Conservation (phyloP, 108 stramenopile genomes). For the Nitzschia putrida region DNA sequence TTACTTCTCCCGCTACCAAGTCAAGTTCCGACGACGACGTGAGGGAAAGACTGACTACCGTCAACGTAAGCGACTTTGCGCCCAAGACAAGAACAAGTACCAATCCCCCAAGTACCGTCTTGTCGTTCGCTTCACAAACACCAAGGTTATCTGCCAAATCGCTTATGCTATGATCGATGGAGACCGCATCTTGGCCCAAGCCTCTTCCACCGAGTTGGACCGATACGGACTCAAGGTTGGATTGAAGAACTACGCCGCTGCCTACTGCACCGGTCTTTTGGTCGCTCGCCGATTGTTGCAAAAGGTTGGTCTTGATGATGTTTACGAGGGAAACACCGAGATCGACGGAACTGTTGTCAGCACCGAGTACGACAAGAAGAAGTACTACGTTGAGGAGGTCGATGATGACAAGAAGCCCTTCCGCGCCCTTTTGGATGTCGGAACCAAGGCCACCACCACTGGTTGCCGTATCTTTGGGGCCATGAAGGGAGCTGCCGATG, state of each 20-base stretch:
- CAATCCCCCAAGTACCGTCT: constrained; percentile 98
- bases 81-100: constrained; percentile 99
- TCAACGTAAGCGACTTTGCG: constrained; percentile 94
- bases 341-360: constrained; percentile 85
- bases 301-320: constrained; percentile 94
- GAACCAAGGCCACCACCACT: constrained; percentile 93
- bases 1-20: constrained; percentile 99
- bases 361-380: constrained; percentile 87
- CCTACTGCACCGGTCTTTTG: constrained; percentile 99
- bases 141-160: constrained; percentile 93
- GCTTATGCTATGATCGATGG: constrained; percentile 95
- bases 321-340: constrained; percentile 91
- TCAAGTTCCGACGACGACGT: constrained; percentile 98
- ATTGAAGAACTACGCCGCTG: constrained; percentile 99
- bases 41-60: constrained; percentile 99
- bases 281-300: constrained; percentile 93
- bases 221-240: constrained; percentile 95
- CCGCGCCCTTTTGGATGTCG: constrained; percentile 96
- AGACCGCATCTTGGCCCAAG: constrained; percentile 88
- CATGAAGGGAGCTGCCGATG: constrained; percentile 98
- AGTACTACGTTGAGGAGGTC: constrained; percentile 97
- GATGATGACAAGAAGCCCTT: constrained; percentile 98
- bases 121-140: constrained; percentile 95
- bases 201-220: constrained; percentile 90
- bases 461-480: constrained; percentile 96